Evolutionary conservation across 352 stramenopile species (phyloP), one percentile per base, ranked within the genome.

Genomic region (Globisporangium ultimum): DNA sequence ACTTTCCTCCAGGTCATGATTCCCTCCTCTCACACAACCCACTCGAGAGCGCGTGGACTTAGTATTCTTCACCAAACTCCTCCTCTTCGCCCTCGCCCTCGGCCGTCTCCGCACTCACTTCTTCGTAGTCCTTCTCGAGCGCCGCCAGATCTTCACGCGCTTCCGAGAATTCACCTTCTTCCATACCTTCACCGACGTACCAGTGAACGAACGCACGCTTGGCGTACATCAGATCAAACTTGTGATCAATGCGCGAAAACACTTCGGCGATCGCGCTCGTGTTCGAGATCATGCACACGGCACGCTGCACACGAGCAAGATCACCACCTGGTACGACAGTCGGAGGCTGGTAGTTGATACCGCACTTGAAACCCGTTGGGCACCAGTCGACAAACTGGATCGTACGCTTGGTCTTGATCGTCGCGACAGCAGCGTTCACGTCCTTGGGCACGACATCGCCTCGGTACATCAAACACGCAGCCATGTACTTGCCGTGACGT

Each of bases 341-440:
- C 48, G 96, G 97, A 38, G 93, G 92, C 81, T 99, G 95, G 85
- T 98, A 98, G 87, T 99, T 99, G 77, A 99, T 99, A 64, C 88
- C 97, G 68, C 94, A 98, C 89, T 99, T 99, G 89, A 99, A 99
- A 51, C 96, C 96, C 50, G 97, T 99, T 3, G 97, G 97, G 66
- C 95, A 99, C 97, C 97, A 99, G 74, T 99, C 97, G 24, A 99
- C 97, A 66, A 99, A 99, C 76, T 99, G 96, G 70, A 99, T 98
- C 46, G 97, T 99, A 63, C 96, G 89, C 88, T 99, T 99, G 57
- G 95, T 99, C 89, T 99, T 99, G 87, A 99, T 99, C 57, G 95
- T 98, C 34, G 96, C 96, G 32, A 99, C 92, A 7, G 96, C 92
- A 18, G 95, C 93, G 71, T 99, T 99, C 64, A 99, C 96, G 55